Base-by-base conservation (phyloP, 2,329 filamentous ascomycete genomes). In the Monosporascus sp. region DNA sequence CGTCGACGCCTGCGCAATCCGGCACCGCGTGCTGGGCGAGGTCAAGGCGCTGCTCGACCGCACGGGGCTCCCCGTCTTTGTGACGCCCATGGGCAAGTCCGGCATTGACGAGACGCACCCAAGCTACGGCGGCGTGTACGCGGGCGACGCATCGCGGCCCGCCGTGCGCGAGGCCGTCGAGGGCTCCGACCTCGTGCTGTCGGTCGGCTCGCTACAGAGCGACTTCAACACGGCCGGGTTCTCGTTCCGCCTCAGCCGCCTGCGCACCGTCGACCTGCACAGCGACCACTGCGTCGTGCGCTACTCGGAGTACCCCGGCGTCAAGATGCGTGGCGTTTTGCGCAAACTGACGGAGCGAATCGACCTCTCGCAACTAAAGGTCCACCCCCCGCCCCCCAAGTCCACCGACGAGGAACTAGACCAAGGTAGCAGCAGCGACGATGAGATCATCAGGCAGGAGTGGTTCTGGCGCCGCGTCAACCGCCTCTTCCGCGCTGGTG, bases 21-120 rank as follows among this genome's bases (percentile, higher is more conserved):
- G 90, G 37, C 88, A 94, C 65, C 79, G 86, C 43, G 87, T 88
- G 17, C 70, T 92, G 1, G 70, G 82, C 1, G 89, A 94, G 69
- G 84, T 91, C 18, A 84, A 89, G 60, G 80, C 82, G 7, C 75
- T 96, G 17, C 75, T 95, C 50, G 77, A 86, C 55, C 89, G 86
- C 69, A 89, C 89, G 1, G 77, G 82, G 4, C 75, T 96, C 7
- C 91, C 91, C 5, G 87, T 89, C 0, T 95, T 94, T 62, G 88
- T 92, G n/a, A 88, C 90, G 0, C 89, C 91, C 2, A 95, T 95
- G 88, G 91, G 91, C 47, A 96, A 96, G 73, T 83, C 90, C 18
- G 88, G 88, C 20, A 81, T 96, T 47, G 81, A 94, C 63, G 91
- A 96, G 70, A 81, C 80, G 2, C 79, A 88, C 47, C 75, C 79